These are phyloP conservation scores for Chlorella sp. DNA, from an alignment of 139 green algal genomes.

Conservation along the genomic window DNA sequence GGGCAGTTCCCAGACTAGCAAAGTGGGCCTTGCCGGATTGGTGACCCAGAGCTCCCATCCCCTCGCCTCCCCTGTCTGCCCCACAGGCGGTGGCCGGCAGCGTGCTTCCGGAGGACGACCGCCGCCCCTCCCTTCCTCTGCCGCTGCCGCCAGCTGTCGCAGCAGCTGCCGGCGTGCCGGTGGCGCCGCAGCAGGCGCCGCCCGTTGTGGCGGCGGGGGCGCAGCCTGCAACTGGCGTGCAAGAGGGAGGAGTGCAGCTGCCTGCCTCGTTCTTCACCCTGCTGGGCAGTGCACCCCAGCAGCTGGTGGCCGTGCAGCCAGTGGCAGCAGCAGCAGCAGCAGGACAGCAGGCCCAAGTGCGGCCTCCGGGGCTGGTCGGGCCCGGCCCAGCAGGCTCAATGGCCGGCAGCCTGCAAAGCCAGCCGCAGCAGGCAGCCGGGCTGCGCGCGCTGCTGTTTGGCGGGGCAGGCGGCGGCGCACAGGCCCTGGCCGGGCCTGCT, in stretches of 20 bases:
- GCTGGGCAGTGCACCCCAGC: not conserved
- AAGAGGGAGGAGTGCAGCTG: not conserved
- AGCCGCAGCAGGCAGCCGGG: slow-evolving; percentile 11
- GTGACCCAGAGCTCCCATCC: too few relatives aligned
- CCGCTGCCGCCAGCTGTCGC: not conserved
- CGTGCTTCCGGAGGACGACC: not conserved
- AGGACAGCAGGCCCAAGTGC: too few relatives aligned
- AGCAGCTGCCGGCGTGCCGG: not conserved
- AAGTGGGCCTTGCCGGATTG: too few relatives aligned
- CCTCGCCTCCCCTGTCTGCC: too few relatives aligned
- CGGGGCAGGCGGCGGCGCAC: not conserved
- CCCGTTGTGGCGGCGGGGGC: not conserved
- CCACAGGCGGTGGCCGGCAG: slow-evolving; percentile 11
- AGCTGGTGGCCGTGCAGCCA: not conserved
- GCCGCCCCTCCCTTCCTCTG: not conserved
- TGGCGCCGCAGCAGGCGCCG: not conserved
- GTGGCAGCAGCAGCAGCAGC: not conserved
- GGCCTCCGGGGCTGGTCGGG: not conserved
- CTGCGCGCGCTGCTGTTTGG: slow-evolving; percentile 14
- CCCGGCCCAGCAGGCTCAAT: not conserved
- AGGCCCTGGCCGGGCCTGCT: not conserved
- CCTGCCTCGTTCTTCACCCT: not conserved
- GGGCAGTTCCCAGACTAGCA: too few relatives aligned
- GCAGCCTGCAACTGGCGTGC: not conserved
- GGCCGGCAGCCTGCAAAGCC: not conserved